phyloP scores from a whole-genome alignment of 2,329 filamentous ascomycete genomes.

The Bipolaris gigantea region DNA sequence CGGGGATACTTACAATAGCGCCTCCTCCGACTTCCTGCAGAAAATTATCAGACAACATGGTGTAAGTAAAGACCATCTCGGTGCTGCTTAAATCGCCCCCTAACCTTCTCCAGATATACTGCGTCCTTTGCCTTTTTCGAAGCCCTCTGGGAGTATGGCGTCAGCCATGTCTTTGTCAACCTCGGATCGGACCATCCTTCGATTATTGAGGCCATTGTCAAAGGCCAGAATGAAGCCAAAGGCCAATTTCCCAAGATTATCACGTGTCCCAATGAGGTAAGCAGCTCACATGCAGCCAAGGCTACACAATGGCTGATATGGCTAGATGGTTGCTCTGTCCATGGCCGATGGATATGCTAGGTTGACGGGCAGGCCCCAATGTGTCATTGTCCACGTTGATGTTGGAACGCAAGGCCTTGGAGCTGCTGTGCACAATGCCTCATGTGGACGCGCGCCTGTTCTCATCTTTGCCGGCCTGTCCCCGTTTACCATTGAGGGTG shows the following conservation, averaged over 20 bases:
- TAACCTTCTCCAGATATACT: slow-evolving; percentile 57
- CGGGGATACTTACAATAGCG: background rate
- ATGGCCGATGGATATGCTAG: slow-evolving; percentile 79
- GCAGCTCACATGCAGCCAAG: background rate
- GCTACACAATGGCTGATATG: slow-evolving; percentile 5
- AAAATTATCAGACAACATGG: slow-evolving; percentile 19
- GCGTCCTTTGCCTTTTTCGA: slow-evolving; percentile 83
- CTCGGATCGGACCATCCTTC: slow-evolving; percentile 73
- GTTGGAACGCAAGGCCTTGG: slow-evolving; percentile 79
- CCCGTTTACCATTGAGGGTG: slow-evolving; percentile 75
- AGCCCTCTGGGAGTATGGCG: slow-evolving; percentile 67
- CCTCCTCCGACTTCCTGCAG: background rate
- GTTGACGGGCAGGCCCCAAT: slow-evolving; percentile 71
- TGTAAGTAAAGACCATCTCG: slow-evolving; percentile 15
- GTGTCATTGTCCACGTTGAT: slow-evolving; percentile 78
- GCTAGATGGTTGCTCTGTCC: slow-evolving; percentile 78
- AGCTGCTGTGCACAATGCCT: slow-evolving; percentile 78
- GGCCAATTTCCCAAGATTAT: slow-evolving; percentile 71
- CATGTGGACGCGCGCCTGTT: slow-evolving; percentile 71
- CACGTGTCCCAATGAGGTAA: slow-evolving; percentile 77
- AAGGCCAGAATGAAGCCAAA: slow-evolving; percentile 68
- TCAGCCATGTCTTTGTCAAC: slow-evolving; percentile 61
- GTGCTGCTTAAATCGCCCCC: background rate
- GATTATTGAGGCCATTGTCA: slow-evolving; percentile 79
- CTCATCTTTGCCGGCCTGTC: slow-evolving; percentile 78